Base-by-base conservation (phyloP, 768 basidiomycete genomes). In the Rubroboletus satanas region DNA sequence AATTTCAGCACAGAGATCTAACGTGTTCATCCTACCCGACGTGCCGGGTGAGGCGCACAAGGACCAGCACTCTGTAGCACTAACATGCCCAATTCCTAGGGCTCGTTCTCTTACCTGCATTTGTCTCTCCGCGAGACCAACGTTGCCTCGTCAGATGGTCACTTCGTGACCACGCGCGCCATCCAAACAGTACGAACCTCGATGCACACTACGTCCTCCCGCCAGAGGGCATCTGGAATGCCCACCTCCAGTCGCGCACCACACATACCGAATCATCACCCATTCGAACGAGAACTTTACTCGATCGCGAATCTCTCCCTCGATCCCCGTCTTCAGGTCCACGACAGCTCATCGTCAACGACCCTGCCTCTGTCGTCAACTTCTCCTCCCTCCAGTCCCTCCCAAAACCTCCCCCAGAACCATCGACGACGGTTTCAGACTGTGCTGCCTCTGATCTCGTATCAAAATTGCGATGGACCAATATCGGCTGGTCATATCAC, bases 401-500 rank as follows among this genome's bases (percentile, higher is more conserved):
- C 2, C 81, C 85, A 1, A 88, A 88, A 66, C 82, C 76, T 5
- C 80, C 82, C 5, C 78, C 81, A 4, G 73, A 80, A 4, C 90
- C 94, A 9, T 90, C 91, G 4, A 66, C 76, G 2, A 83, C 83
- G 3, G 74, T 81, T 4, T 75, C 71, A 11, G 77, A 86, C 1
- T 67, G 74, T 8, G 67, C 70, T 3, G 73, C 82, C 2, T 81
- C 81, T 1, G 72, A 79, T 28, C 79, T 98, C 14, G 62, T 95
- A 15, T 77, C 75, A 6, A 94, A 90, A 67, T 69, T 99, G 45
- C 81, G 96, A 45, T 99, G 96, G 96, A 88, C 93, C 2, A 98
- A 96, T 63, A 88, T 99, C 46, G 96, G 96, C 10, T 90, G 90
- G 84, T 90, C 82, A 49, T 99, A 99, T 71, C 93, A 98, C 74